phyloP scores from a whole-genome alignment of 2,329 filamentous ascomycete genomes.

The Zymoseptoria passerinii region DNA sequence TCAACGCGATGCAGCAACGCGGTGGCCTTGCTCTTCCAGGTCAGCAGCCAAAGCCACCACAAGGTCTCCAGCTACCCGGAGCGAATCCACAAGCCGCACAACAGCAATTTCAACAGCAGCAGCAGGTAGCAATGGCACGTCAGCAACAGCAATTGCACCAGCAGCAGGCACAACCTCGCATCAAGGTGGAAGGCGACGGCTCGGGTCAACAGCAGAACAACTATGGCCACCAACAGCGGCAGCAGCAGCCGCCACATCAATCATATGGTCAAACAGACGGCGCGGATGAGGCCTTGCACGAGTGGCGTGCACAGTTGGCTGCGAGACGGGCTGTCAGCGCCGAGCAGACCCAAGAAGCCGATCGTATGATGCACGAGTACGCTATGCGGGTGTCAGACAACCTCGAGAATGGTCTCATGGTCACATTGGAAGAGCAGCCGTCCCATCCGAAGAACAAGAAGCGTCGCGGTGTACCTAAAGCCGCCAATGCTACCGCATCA shows the following conservation, averaged over 20 bases:
- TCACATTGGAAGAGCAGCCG: slow-evolving; percentile 54
- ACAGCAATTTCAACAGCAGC: slow-evolving; percentile 31
- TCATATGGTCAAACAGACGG: slow-evolving; percentile 66
- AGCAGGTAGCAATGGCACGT: slow-evolving; percentile 32
- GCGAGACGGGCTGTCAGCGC: slow-evolving; percentile 48
- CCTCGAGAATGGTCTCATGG: slow-evolving; percentile 70
- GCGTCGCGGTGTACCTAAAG: background rate
- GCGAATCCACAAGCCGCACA: slow-evolving; percentile 32
- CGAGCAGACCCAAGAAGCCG: slow-evolving; percentile 49
- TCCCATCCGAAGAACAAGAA: slow-evolving; percentile 25
- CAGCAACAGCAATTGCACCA: slow-evolving; percentile 30
- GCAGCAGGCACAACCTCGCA: slow-evolving; percentile 27
- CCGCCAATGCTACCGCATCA: background rate
- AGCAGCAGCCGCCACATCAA: slow-evolving; percentile 38
- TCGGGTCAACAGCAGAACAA: slow-evolving; percentile 19
- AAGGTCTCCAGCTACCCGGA: slow-evolving; percentile 31
- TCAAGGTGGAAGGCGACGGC: slow-evolving; percentile 30
- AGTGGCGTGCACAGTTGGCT: slow-evolving; percentile 52
- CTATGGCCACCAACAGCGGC: slow-evolving; percentile 32
- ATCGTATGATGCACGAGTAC: slow-evolving; percentile 59
- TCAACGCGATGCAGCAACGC: slow-evolving; percentile 48
- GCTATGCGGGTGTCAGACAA: slow-evolving; percentile 57
- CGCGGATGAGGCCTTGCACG: slow-evolving; percentile 48
- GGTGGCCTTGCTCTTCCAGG: slow-evolving; percentile 28
- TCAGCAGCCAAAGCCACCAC: slow-evolving; percentile 23